These are phyloP conservation scores for Byssothecium circinans DNA, from an alignment of 2,329 filamentous ascomycete genomes.

Conservation along the genomic window DNA sequence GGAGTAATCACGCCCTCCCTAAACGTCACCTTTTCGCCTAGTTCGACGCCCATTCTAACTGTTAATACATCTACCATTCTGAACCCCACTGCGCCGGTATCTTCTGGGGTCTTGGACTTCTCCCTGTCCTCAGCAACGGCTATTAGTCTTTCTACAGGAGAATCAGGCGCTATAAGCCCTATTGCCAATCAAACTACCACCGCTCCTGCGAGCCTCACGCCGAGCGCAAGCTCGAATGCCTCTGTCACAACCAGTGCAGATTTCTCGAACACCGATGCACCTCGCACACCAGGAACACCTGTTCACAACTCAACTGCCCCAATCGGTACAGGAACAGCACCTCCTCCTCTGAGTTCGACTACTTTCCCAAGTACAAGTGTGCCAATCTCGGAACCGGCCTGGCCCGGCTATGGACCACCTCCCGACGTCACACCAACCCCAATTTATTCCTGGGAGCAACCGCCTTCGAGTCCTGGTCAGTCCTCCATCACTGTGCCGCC, in stretches of 20 bases:
- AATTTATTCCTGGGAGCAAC: not conserved
- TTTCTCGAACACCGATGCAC: slow-evolving; percentile 1
- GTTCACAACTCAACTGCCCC: not conserved
- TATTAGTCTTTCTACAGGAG: slow-evolving; percentile 6
- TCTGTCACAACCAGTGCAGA: not conserved
- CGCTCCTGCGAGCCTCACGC: slow-evolving; percentile 10
- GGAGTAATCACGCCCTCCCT: no score
- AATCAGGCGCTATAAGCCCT: slow-evolving; percentile 2
- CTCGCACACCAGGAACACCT: not conserved
- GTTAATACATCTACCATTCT: no score
- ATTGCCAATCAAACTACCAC: slow-evolving; percentile 9
- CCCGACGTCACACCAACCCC: not conserved
- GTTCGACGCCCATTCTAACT: no score
- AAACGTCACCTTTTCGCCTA: no score
- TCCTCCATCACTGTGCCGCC: slow-evolving; percentile 12
- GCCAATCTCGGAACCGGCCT: not conserved
- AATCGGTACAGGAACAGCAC: not conserved
- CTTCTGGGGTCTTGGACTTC: slow-evolving; percentile 9
- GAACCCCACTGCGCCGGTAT: slow-evolving; percentile 3
- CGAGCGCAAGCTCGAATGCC: slow-evolving; percentile 2
- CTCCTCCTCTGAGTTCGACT: slow-evolving; percentile 1
- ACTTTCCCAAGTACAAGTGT: not conserved
- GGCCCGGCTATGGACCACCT: not conserved
- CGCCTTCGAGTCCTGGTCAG: not conserved
- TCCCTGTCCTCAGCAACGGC: slow-evolving; percentile 7